Base-by-base conservation (phyloP, 2,329 filamentous ascomycete genomes). In the Gliomastix tumulicola region DNA sequence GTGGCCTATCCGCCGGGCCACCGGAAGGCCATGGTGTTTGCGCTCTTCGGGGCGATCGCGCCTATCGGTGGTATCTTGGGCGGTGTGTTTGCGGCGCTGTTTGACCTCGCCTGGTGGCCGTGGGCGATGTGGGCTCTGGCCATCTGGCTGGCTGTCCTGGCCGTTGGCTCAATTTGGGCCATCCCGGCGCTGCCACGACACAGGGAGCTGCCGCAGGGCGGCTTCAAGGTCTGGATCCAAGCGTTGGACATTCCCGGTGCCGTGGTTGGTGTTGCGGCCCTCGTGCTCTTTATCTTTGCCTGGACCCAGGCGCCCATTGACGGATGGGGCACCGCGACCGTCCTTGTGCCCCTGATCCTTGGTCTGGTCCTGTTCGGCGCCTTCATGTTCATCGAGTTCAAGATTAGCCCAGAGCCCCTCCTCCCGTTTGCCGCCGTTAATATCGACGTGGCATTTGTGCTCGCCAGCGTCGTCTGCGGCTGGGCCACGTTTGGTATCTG, bases 221-320 rank as follows among this genome's bases (percentile, higher is more conserved):
- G 36, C 3, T 37, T 39, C 31, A 40, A 42, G 25, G 46, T 44
- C 4, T 52, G 50, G 21, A 34, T 56, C 5, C 38, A 42, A 2
- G 51, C 56, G 10, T 51, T 69, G 5, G 68, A 71, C 27, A 39
- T 67, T 7, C 53, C 54, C 0, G 66, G 65, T 2, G 60, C 59
- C 0, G 21, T 57, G 2, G 47, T 57, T 1, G 78, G 79, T 2
- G 63, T 82, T 15, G 59, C 62, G 0, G 69, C 69, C 0, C 58
- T 84, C 18, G 62, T 81, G 0, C 60, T 84, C 15, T 67, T 84
- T 56, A 82, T 82, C 50, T 75, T 84, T 45, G 74, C 78, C 1
- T 82, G 76, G 75, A 83, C 80, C 40, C 77, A 84, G 49, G 78
- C 74, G 0, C 69, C 75, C 0, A 61, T 74, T 1, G 71, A 67